A percentile compares a stretch with the other conserved stretches of the same genome.
Conservation (phyloP, 768 basidiomycete species). For the Leccinellum rugosiceps region DNA sequence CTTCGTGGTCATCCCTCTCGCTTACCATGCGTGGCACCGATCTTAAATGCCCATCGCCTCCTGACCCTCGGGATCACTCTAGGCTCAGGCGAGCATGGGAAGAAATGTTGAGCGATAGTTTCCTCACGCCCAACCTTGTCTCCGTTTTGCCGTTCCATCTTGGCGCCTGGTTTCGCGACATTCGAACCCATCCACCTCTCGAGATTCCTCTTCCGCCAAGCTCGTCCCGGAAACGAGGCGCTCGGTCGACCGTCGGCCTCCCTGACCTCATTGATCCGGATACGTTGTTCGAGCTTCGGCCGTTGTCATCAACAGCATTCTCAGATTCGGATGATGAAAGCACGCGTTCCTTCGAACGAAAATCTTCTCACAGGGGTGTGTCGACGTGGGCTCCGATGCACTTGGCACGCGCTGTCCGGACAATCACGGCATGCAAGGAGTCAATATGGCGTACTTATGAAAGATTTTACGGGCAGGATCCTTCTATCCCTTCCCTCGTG, state of each 20-base stretch:
- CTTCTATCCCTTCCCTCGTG: constrained; percentile 37
- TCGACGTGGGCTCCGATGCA: constrained; percentile 60
- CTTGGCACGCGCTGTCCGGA: constrained; percentile 55
- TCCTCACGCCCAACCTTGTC: constrained; percentile 51
- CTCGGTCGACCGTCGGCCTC: constrained; percentile 15
- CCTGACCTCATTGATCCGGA: constrained; percentile 28
- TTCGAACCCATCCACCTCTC: constrained; percentile 46
- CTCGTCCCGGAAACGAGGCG: constrained; percentile 29
- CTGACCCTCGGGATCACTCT: constrained; percentile 59
- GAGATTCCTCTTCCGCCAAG: constrained; percentile 57
- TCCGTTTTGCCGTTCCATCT: constrained; percentile 68
- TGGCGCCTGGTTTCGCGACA: constrained; percentile 51
- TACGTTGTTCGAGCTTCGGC: constrained; percentile 30
- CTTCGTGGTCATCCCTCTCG: constrained; percentile 23
- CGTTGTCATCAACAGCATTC: constrained; percentile 18
- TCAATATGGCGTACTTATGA: constrained; percentile 66
- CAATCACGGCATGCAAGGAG: constrained; percentile 62
- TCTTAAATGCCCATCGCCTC: constrained; percentile 15
- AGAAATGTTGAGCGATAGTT: constrained; percentile 57
- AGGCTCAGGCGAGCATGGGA: constrained; percentile 64
- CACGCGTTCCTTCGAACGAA: constrained; percentile 8
- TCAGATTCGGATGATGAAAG: constrained; percentile 30
- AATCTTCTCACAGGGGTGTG: constrained; percentile 30
- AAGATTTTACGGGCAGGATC: constrained; percentile 39
- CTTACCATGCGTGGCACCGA: constrained; percentile 14